Percentiles rank a stretch among this genome's conserved stretches.
Conservation (phyloP, 495 filamentous ascomycete species). For the Aspergillus hancockii region DNA sequence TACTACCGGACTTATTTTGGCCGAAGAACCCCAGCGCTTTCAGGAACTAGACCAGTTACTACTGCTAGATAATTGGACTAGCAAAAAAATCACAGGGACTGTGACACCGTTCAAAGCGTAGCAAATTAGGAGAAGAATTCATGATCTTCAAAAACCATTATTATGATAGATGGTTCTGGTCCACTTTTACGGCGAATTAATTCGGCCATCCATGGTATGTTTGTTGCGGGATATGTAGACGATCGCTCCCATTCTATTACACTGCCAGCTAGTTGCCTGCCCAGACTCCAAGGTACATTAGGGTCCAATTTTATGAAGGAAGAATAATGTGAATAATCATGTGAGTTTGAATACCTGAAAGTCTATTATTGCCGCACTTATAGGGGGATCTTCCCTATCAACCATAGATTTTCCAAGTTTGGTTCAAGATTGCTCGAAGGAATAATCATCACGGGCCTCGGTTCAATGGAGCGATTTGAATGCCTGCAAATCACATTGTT, state of each 20-base stretch:
- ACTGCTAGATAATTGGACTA: neutral
- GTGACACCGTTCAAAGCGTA: neutral
- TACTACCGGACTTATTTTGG: neutral
- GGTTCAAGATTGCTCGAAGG: neutral
- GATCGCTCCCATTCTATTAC: neutral
- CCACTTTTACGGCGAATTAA: slow-evolving; percentile 3
- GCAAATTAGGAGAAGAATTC: neutral
- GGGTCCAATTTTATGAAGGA: slow-evolving; percentile 2
- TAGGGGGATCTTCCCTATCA: neutral
- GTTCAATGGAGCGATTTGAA: neutral
- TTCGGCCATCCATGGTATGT: neutral
- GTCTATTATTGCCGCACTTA: neutral
- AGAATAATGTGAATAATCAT: slow-evolving; percentile 1
- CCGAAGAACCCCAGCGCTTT: neutral
- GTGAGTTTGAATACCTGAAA: neutral
- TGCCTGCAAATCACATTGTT: neutral
- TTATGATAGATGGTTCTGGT: slow-evolving; percentile 2
- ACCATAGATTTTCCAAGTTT: neutral
- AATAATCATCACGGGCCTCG: slow-evolving; percentile 2
- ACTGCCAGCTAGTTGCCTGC: neutral
- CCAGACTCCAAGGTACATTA: neutral
- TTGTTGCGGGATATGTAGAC: neutral
- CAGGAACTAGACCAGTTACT: neutral
- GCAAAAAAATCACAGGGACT: neutral
- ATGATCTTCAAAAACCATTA: neutral